These are phyloP conservation scores for Spathaspora hagerdaliae DNA, from an alignment of 805 yeast genomes.

Conservation along the genomic window DNA sequence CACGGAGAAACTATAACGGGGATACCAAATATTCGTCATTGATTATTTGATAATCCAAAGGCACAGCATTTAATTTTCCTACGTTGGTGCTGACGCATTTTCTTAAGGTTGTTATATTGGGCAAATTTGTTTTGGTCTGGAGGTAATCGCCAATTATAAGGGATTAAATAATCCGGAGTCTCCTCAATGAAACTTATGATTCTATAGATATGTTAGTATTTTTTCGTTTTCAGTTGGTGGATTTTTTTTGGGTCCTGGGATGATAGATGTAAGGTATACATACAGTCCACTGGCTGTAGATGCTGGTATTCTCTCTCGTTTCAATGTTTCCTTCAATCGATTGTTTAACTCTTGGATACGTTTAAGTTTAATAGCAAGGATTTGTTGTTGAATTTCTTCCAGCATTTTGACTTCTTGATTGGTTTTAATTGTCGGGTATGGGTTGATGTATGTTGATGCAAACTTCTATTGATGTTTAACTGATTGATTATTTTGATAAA, in stretches of 20 bases:
- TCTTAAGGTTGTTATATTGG: constrained; percentile 16
- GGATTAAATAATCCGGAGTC: constrained; percentile 46
- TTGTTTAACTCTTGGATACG: constrained; percentile 56
- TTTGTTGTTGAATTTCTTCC: constrained; percentile 29
- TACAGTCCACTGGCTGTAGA: constrained; percentile 54
- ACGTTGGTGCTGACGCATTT: neutral
- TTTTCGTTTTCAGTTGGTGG: neutral
- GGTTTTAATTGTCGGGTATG: too few species aligned
- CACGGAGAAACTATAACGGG: neutral
- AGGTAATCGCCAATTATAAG: constrained; percentile 38
- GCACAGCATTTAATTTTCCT: constrained; percentile 25
- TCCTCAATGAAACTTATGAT: constrained; percentile 41
- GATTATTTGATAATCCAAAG: constrained; percentile 15
- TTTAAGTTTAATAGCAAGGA: constrained; percentile 54
- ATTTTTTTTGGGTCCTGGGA: too few species aligned
- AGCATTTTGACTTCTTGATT: constrained; percentile 2
- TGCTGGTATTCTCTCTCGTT: constrained; percentile 58
- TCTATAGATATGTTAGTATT: constrained; percentile 13
- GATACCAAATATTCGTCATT: neutral
- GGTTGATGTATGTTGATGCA: too few species aligned
- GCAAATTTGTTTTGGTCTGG: constrained; percentile 32
- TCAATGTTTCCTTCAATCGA: constrained; percentile 48
- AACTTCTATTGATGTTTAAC: too few species aligned
- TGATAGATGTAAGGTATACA: constrained; percentile 7
- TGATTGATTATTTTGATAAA: too few species aligned